Base-by-base conservation (phyloP, 257 asterid species). In the Fraxinus anomala region DNA sequence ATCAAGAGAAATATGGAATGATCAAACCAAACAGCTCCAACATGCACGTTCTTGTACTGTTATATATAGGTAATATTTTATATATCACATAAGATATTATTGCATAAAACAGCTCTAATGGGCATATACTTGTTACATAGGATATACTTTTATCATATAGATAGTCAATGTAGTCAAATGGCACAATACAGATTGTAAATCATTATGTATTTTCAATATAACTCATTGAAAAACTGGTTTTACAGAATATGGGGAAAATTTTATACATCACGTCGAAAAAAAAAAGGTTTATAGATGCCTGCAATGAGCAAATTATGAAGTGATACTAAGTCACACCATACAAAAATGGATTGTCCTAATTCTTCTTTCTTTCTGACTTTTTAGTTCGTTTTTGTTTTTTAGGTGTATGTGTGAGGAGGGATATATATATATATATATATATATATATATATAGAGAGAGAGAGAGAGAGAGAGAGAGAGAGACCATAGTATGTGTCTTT, bases 401-500 rank as follows among this genome's bases (percentile, higher is more conserved):
- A 69, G 82, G 44, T 40, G 75, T 59, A 76, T n/a, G 34, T 63
- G 16, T 24, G 34, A 33, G 36, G 72, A 80, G 83, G 68, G 73
- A 78, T 33, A 4, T 33, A 31, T 31, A 31, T 31, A 31, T 31
- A 31, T 31, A 4, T 33, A 4, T 33, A 3, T 33, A 33, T 33
- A 33, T 31, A 31, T 31, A 31, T 31, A 31, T 31, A 31, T 31
- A 31, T 31, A 31, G 2, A 31, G 4, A 31, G 5, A 31, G 34
- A 31, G 34, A 31, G 72, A 80, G 83, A 73, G 73, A 80, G 80
- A 78, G 84, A 76, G 84, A 77, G 84, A 70, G 69, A 88, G 85
- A 87, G 85, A 96, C 99, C 98, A 96, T 89, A 6, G 98, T 92
- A 82, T 93, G 87, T 6, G 99, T 89, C 90, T 96, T 96, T 74